These are phyloP conservation scores for Aspergillus pseudoglaucus DNA, from an alignment of 2,329 filamentous ascomycete species.

Conservation along the genomic window DNA sequence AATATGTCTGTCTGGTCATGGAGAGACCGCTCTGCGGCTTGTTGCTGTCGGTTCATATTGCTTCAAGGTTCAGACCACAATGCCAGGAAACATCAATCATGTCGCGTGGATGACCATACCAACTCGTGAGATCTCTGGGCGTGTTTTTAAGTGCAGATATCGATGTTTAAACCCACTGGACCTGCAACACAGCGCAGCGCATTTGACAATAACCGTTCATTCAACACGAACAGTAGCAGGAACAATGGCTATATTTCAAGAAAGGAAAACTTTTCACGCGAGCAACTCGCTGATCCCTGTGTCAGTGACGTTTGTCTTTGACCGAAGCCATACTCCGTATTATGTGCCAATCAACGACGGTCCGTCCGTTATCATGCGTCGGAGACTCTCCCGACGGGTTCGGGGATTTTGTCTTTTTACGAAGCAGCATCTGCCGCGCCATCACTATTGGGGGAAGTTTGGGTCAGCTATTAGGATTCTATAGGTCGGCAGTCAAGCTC, in stretches of 20 bases:
- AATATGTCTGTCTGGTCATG: constrained; percentile 55
- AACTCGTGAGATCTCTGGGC: neutral
- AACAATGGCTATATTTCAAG: neutral
- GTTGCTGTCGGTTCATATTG: constrained; percentile 27
- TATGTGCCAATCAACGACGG: neutral
- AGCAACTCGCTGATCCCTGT: neutral
- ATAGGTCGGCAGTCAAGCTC: neutral
- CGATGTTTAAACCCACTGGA: neutral
- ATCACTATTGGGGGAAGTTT: too few relatives aligned
- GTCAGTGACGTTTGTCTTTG: neutral
- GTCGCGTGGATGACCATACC: neutral
- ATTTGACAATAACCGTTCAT: neutral
- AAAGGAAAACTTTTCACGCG: neutral
- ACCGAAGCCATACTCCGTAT: neutral
- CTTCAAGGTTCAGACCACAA: neutral
- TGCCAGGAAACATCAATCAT: neutral
- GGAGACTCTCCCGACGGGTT: neutral
- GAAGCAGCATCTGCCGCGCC: neutral
- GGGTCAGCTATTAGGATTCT: neutral
- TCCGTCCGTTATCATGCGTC: neutral
- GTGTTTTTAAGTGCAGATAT: neutral
- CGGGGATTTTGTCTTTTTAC: neutral
- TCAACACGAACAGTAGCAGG: neutral
- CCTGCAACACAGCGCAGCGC: neutral
- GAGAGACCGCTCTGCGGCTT: constrained; percentile 40